Conservation (phyloP, 78 protist genomes). For the Planoprotostelium fungivorum region DNA sequence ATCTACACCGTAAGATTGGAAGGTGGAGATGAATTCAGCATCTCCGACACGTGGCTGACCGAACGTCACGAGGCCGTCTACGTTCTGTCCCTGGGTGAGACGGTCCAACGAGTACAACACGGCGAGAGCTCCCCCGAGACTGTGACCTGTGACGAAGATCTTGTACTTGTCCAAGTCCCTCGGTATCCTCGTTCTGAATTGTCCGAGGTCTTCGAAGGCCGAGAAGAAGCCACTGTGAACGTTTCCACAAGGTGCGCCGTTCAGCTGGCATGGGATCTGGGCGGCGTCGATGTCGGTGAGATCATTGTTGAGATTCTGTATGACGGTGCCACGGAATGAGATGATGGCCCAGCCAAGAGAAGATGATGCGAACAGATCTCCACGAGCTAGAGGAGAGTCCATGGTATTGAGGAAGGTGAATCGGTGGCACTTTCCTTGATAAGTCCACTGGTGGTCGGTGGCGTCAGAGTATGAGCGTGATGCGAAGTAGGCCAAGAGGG, state of each 20-base stretch:
- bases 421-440: neutral
- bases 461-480: neutral
- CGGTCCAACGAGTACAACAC: neutral
- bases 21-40: neutral
- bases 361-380: neutral
- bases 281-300: neutral
- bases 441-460: neutral
- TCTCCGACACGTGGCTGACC: neutral
- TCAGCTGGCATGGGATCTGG: neutral
- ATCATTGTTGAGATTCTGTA: neutral
- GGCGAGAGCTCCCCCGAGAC: neutral
- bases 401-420: neutral
- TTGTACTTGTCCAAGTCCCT: neutral
- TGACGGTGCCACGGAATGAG: neutral
- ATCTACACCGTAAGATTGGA: neutral
- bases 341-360: neutral
- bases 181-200: neutral
- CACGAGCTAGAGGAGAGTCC: neutral
- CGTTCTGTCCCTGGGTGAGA: neutral
- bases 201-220: neutral
- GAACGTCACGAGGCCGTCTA: neutral
- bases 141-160: neutral
- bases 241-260: neutral
- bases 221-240: neutral
- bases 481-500: neutral